Evolutionary conservation across 1,139 yeast genomes (phyloP).

Genomic region (Geotrichum fermentans): DNA sequence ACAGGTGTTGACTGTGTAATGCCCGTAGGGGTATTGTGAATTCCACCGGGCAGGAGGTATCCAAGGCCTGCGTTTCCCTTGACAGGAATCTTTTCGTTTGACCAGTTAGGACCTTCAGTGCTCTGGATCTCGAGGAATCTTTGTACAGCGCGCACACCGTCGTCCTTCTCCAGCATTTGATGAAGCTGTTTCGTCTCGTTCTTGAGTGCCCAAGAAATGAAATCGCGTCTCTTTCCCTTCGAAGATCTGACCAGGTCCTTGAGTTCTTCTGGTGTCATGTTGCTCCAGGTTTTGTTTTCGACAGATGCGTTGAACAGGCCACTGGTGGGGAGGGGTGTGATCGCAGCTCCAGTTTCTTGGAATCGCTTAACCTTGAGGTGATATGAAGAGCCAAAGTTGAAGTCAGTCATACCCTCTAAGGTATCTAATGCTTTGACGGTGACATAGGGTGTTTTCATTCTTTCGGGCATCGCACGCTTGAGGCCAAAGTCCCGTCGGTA

Average conservation of each 20-base stretch:
- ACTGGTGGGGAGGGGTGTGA: constrained; percentile 33
- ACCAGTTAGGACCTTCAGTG: not conserved
- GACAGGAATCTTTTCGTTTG: constrained; percentile 7
- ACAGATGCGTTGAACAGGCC: constrained; percentile 1
- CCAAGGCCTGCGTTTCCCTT: constrained; percentile 19
- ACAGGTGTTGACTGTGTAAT: constrained; percentile 1
- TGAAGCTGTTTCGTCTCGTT: constrained; percentile 8
- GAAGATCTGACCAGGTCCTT: constrained; percentile 5
- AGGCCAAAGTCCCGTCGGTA: constrained; percentile 62
- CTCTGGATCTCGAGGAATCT: constrained; percentile 9
- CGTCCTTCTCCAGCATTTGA: constrained; percentile 8
- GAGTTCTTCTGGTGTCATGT: constrained; percentile 12
- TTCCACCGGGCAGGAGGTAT: constrained; percentile 16
- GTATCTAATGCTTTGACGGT: constrained; percentile 51
- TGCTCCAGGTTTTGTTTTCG: constrained; percentile 5
- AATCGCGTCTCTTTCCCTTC: constrained; percentile 8
- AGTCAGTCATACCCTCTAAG: constrained; percentile 49
- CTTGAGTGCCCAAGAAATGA: constrained; percentile 11
- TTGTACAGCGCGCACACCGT: constrained; percentile 8
- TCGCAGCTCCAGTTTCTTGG: constrained; percentile 47
- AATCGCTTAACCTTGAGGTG: constrained; percentile 49
- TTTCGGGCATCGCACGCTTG: constrained; percentile 52
- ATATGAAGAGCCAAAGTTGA: constrained; percentile 47
- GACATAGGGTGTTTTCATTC: constrained; percentile 45
- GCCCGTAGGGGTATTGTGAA: constrained; percentile 11